These are phyloP conservation scores for Kwoniella mangroviensis DNA, from an alignment of 768 basidiomycete species.

Conservation along the genomic window DNA sequence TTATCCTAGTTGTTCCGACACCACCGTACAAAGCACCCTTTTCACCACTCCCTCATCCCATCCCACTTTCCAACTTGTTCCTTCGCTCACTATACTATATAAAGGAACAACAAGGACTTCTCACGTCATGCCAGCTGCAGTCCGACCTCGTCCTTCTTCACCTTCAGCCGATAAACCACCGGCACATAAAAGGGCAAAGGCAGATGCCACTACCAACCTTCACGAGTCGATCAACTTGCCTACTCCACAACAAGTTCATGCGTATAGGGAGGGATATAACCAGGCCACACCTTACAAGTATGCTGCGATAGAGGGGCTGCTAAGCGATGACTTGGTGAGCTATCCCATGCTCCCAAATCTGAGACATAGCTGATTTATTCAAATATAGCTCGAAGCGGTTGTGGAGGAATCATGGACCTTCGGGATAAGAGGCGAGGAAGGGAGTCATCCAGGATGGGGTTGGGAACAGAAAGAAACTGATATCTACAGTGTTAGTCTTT, in stretches of 20 bases:
- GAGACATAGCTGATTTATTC: slow-evolving; percentile 5
- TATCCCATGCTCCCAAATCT: not conserved
- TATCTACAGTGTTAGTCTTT: slow-evolving; percentile 79
- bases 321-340: slow-evolving; percentile 79
- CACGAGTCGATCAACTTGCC: slow-evolving; percentile 25
- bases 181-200: slow-evolving; percentile 13
- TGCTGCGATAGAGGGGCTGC: slow-evolving; percentile 76
- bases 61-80: slow-evolving; percentile 2
- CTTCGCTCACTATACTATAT: not conserved
- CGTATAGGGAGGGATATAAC: slow-evolving; percentile 62
- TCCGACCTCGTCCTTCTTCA: slow-evolving; percentile 19
- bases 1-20: not conserved
- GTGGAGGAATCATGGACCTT: slow-evolving; percentile 54
- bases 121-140: slow-evolving; percentile 16
- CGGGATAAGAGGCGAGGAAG: slow-evolving; percentile 52
- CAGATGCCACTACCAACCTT: slow-evolving; percentile 14
- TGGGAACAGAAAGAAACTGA: slow-evolving; percentile 86
- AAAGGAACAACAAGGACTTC: slow-evolving; percentile 1
- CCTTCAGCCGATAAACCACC: not conserved
- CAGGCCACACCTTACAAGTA: slow-evolving; percentile 77
- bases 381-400: slow-evolving; percentile 51
- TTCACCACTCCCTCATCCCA: not conserved
- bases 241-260: slow-evolving; percentile 19
- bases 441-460: slow-evolving; percentile 55
- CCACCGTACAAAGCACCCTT: not conserved